A percentile compares a stretch with the other conserved stretches of the same genome.
Conservation (phyloP, 2,329 filamentous ascomycete genomes). For the Penicillium italicum region DNA sequence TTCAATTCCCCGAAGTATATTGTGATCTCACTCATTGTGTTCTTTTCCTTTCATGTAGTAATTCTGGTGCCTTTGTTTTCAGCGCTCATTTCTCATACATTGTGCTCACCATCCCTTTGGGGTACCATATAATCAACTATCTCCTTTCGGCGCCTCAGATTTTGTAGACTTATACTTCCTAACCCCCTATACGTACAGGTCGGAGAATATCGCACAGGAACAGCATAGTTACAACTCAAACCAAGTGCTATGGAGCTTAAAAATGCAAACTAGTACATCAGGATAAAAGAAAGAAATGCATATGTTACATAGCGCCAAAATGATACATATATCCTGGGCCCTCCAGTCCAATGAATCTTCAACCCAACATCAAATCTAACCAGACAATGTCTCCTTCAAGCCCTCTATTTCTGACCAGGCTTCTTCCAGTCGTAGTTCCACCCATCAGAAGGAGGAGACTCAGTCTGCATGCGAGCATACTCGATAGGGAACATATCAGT, state of each 20-base stretch:
- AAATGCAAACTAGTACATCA: not conserved
- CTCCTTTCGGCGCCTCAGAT: not conserved
- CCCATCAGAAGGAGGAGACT: constrained; percentile 71
- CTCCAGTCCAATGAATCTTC: constrained; percentile 2
- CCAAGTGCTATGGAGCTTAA: not conserved
- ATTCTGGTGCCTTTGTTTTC: constrained; percentile 7
- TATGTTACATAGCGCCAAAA: constrained; percentile 28
- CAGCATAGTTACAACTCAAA: not conserved
- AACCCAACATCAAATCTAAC: not conserved
- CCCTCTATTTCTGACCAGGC: constrained; percentile 29
- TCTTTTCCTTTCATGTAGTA: constrained; percentile 19
- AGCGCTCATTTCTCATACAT: constrained; percentile 12
- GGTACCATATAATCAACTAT: constrained; percentile 11
- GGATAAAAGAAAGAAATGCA: constrained; percentile 14
- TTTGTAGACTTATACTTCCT: not conserved
- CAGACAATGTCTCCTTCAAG: not conserved
- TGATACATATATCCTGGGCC: constrained; percentile 17
- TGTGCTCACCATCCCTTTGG: constrained; percentile 5
- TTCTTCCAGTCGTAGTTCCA: constrained; percentile 95
- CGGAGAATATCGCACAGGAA: not conserved
- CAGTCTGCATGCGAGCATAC: constrained; percentile 70
- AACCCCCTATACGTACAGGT: not conserved
- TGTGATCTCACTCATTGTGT: constrained; percentile 19
- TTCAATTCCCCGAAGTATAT: constrained; percentile 22
- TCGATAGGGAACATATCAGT: constrained; percentile 78